A percentile compares a stretch with the other conserved stretches of the same genome.
Evolutionary conservation across 2,329 filamentous ascomycete genomes (phyloP).

Genomic region (Diplocarpon rosae): DNA sequence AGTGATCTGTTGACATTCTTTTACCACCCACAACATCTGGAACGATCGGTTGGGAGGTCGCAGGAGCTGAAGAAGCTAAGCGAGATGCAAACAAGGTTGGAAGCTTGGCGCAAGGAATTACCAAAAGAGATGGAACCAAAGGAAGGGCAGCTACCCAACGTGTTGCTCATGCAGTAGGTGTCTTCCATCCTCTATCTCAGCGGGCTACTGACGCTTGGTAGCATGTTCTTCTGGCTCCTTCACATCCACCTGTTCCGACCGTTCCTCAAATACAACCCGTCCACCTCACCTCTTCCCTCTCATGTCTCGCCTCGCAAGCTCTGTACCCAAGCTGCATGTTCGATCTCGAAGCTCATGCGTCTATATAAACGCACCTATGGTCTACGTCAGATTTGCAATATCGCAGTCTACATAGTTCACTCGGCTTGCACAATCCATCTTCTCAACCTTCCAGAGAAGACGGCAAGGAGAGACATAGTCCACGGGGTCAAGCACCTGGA

Average conservation of each 20-base stretch:
- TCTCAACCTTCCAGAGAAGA: conserved; percentile 86
- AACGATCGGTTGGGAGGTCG: conserved; percentile 58
- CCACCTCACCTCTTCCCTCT: conserved; percentile 68
- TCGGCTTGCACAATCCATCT: conserved; percentile 92
- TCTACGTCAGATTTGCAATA: conserved; percentile 87
- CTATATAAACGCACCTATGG: conserved; percentile 90
- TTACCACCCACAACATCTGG: conserved; percentile 68
- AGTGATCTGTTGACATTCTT: conserved; percentile 83
- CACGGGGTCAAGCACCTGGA: conserved; percentile 87
- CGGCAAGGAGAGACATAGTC: conserved; percentile 76
- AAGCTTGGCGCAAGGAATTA: conserved; percentile 77
- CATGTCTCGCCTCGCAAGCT: conserved; percentile 86
- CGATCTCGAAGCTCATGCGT: conserved; percentile 88
- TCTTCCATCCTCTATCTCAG: not conserved
- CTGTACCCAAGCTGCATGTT: conserved; percentile 79
- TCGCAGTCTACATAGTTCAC: conserved; percentile 90
- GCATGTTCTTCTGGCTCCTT: conserved; percentile 95
- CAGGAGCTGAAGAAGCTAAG: conserved; percentile 85
- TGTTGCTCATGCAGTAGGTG: conserved; percentile 72
- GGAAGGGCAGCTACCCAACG: conserved; percentile 79
- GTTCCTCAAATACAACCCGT: conserved; percentile 80
- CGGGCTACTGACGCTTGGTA: conserved; percentile 31
- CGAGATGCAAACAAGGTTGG: conserved; percentile 79
- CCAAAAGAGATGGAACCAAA: conserved; percentile 81
- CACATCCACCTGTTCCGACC: conserved; percentile 94